These are phyloP conservation scores for Monosporascus sp. DNA, from an alignment of 2,329 filamentous ascomycete genomes.

Conservation along the genomic window DNA sequence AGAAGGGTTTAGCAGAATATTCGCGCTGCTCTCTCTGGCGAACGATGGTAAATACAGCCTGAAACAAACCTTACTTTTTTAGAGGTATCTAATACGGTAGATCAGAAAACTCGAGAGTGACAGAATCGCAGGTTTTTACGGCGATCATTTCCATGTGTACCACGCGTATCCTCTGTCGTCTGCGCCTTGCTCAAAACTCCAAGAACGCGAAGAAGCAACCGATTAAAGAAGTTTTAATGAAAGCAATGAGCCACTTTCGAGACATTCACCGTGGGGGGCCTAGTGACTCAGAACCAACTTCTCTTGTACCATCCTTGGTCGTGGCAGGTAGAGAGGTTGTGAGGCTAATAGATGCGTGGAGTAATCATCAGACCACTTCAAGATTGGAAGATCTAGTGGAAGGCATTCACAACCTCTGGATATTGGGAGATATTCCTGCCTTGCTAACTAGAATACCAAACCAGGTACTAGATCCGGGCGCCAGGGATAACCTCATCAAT, in stretches of 20 bases:
- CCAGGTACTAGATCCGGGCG: conserved; percentile 8
- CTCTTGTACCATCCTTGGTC: conserved; percentile 8
- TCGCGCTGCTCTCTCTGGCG: conserved; percentile 6
- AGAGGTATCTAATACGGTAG: neutral
- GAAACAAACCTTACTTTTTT: neutral
- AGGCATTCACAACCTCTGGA: conserved; percentile 21
- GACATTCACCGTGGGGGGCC: neutral
- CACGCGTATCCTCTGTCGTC: conserved; percentile 20
- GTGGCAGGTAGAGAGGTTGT: conserved; percentile 15
- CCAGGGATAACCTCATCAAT: conserved; percentile 20
- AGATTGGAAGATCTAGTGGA: conserved; percentile 23
- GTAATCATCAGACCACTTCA: conserved; percentile 15
- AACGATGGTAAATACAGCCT: conserved; percentile 1
- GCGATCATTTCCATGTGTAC: conserved; percentile 28
- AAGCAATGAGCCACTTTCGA: conserved; percentile 2
- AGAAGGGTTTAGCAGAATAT: conserved; percentile 11
- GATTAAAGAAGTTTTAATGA: conserved; percentile 7
- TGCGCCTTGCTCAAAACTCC: conserved; percentile 13
- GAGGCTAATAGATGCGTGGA: conserved; percentile 19
- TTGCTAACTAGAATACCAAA: conserved; percentile 17
- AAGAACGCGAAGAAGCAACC: conserved; percentile 2
- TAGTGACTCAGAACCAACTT: neutral
- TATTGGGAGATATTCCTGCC: conserved; percentile 4
- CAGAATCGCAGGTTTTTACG: conserved; percentile 16
- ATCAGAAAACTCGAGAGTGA: neutral